These are phyloP conservation scores for Colletotrichum godetiae DNA, from an alignment of 2,329 filamentous ascomycete genomes.

Conservation along the genomic window DNA sequence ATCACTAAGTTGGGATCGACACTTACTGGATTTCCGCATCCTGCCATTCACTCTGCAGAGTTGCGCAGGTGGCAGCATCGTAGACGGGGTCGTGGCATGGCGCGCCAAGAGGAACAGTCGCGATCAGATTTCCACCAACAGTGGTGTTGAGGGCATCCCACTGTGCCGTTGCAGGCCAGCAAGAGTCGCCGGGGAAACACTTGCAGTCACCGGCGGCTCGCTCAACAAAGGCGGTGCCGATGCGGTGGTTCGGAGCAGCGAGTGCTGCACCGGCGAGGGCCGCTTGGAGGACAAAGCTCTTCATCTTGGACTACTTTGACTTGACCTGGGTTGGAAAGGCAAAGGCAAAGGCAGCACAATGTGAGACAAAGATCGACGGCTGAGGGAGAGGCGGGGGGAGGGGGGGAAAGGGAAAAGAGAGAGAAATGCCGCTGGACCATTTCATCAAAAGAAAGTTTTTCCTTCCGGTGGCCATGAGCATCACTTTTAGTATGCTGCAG, in stretches of 20 bases:
- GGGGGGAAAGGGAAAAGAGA: neutral
- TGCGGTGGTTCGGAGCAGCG: conserved; percentile 15
- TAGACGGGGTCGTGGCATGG: conserved; percentile 58
- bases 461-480: neutral
- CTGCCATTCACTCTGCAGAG: conserved; percentile 56
- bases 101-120: conserved; percentile 58
- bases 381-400: neutral
- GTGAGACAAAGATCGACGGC: conserved; percentile 23
- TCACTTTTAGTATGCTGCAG: conserved; percentile 25
- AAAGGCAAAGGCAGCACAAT: neutral
- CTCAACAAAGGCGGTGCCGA: neutral
- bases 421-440: conserved; percentile 4
- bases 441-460: conserved; percentile 21
- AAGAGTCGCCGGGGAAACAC: conserved; percentile 59
- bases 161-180: conserved; percentile 56
- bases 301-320: conserved; percentile 15
- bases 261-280: conserved; percentile 23
- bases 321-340: neutral
- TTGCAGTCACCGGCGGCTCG: conserved; percentile 54
- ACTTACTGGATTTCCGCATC: conserved; percentile 56
- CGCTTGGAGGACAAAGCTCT: conserved; percentile 28
- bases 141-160: conserved; percentile 61
- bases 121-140: conserved; percentile 59
- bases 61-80: conserved; percentile 55
- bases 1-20: neutral